phyloP scores from a whole-genome alignment of 2,329 filamentous ascomycete species.

The Cladophialophora carrionii region DNA sequence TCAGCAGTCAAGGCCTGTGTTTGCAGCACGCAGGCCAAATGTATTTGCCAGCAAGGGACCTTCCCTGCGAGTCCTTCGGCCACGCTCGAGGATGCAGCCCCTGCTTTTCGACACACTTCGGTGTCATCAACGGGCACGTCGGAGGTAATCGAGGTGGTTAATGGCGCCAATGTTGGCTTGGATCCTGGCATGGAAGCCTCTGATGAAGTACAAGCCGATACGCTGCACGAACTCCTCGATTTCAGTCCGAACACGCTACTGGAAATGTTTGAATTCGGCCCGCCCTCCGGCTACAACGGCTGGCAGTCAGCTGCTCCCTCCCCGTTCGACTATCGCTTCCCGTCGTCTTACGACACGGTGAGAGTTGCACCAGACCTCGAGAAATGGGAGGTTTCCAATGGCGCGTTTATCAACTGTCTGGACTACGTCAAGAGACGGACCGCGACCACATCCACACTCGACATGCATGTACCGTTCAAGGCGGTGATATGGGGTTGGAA shows the following conservation, averaged over 20 bases:
- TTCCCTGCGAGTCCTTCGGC: neutral
- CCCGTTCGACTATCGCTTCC: slow-evolving; percentile 32
- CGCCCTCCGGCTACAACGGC: slow-evolving; percentile 14
- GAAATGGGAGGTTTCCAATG: slow-evolving; percentile 37
- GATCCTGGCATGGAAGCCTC: slow-evolving; percentile 9
- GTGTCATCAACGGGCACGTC: slow-evolving; percentile 28
- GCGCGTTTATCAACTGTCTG: slow-evolving; percentile 32
- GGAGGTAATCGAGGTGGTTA: slow-evolving; percentile 20
- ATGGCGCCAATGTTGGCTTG: slow-evolving; percentile 1
- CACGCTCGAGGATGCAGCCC: slow-evolving; percentile 9
- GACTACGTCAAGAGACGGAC: slow-evolving; percentile 24
- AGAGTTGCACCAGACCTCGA: slow-evolving; percentile 32
- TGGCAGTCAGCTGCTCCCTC: slow-evolving; percentile 28
- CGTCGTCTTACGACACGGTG: slow-evolving; percentile 11
- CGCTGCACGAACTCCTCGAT: slow-evolving; percentile 30
- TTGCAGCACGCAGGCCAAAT: slow-evolving; percentile 13
- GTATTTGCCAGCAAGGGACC: slow-evolving; percentile 7
- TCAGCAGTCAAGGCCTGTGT: slow-evolving; percentile 13
- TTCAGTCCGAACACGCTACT: slow-evolving; percentile 29
- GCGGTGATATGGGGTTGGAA: slow-evolving; percentile 37
- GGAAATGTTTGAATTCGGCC: slow-evolving; percentile 27
- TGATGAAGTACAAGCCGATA: neutral
- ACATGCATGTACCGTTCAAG: slow-evolving; percentile 35
- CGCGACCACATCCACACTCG: slow-evolving; percentile 21
- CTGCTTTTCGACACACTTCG: slow-evolving; percentile 20